Conservation (phyloP, 805 yeast genomes). For the Kuraishia molischiana region DNA sequence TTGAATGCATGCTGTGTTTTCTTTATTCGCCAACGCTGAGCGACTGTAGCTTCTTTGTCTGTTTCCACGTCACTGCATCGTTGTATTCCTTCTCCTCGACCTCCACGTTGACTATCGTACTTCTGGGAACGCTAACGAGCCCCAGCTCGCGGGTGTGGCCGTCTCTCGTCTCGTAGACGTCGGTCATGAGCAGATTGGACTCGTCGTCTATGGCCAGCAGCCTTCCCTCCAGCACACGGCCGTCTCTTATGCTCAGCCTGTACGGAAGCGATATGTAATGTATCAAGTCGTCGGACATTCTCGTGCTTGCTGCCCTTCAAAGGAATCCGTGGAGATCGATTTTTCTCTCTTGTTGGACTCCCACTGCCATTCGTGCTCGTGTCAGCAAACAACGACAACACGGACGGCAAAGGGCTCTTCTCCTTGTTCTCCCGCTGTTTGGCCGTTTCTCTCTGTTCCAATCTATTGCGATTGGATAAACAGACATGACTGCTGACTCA, state of each 20-base stretch:
- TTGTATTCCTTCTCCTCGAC: slow-evolving; percentile 14
- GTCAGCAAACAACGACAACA: no score
- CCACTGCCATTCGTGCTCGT: no score
- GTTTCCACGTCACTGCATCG: slow-evolving; percentile 6
- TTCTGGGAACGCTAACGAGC: slow-evolving; percentile 41
- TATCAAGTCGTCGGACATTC: slow-evolving; percentile 4
- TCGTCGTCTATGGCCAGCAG: slow-evolving; percentile 35
- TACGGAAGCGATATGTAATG: slow-evolving; percentile 24
- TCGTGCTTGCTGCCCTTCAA: no score
- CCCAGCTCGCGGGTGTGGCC: slow-evolving; percentile 30
- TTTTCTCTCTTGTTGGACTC: no score
- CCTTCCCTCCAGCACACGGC: slow-evolving; percentile 24
- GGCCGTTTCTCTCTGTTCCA: no score
- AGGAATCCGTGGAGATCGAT: no score
- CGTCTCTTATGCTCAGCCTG: slow-evolving; percentile 17
- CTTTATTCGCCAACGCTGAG: no score
- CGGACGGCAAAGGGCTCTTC: no score
- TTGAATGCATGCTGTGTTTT: neutral
- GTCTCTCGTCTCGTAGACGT: slow-evolving; percentile 21
- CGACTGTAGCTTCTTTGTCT: neutral
- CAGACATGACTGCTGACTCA: no score
- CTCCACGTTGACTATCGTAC: slow-evolving; percentile 22
- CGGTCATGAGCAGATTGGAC: slow-evolving; percentile 28
- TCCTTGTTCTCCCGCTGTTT: no score
- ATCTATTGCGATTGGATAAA: no score